Evolutionary conservation across 768 basidiomycete species (phyloP), one percentile per base, ranked within the genome.

Genomic region (Dentipellis fragilis): DNA sequence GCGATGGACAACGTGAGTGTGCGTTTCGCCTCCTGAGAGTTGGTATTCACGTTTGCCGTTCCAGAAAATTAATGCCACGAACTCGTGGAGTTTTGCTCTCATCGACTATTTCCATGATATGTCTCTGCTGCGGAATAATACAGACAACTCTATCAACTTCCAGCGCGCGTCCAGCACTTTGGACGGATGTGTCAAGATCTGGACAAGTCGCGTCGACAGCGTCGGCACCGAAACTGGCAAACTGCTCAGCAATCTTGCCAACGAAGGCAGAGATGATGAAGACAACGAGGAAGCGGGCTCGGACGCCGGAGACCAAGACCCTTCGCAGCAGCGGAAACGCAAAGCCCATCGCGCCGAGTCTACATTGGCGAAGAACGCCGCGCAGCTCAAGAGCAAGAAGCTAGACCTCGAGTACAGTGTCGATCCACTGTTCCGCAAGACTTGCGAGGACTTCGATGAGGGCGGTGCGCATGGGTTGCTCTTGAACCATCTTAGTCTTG

Each of bases 41-140:
- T 21, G 16, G 2, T 22, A 16, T 35, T 10, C 49, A 23, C 35
- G 56, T 60, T 46, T 68, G 54, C 49, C 58, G 49, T 57, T 36
- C 17, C 65, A 98, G 96, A 99, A 98, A 97, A 98, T 99, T 73
- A 99, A 93, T 57, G 87, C 90, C 6, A 83, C 84, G 42, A 99
- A 99, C 68, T 93, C 96, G 47, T 99, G 96, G 96, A 91, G 87
- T 65, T 91, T 96, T 62, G 94, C 93, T 3, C 80, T 99, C 48
- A 98, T 99, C 56, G 96, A 99, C 71, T 99, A 99, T 67, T 99
- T 98, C 67, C 92, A 96, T 62, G 95, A 99, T 68, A 93, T 98
- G 87, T 93, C 91, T 10, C 79, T 98, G 14, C 76, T 99, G 38
- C 80, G 96, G 49, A 97, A 99, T 69, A 84, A 88, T 58, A 81